Base-by-base conservation (phyloP, 2,329 filamentous ascomycete species). In the Diaporthe citriasiana region DNA sequence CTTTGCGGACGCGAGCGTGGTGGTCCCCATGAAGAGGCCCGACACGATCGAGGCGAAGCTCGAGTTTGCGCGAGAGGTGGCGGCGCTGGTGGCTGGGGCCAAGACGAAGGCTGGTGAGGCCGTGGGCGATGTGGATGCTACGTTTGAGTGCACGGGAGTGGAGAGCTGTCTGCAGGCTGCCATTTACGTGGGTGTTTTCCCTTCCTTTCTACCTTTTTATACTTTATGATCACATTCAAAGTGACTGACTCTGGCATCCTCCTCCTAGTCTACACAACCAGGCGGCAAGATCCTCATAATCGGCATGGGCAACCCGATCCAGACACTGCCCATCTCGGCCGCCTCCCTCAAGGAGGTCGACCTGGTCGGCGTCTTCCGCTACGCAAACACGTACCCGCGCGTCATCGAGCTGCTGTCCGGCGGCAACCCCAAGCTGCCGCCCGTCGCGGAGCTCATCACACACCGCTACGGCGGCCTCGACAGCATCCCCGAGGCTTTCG, bases 111-210 rank as follows among this genome's bases (percentile, higher is more conserved):
- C 79, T 0, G 85, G 84, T 12, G 80, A 84, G 76, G 85, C 88
- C 17, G 87, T 93, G 74, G 90, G 85, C 0, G 91, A 94, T 79
- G 88, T 93, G 0, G 88, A 90, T 68, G 89, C 90, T 1, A 92
- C 93, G 3, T 95, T 93, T 79, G 93, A 95, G 83, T 95, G 93
- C 80, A 95, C 94, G 0, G 94, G 94, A 12, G 93, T 95, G 30
- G 93, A 94, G 80, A 89, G 90, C 0, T 95, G 93, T 78, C 86
- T 95, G 78, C 93, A 95, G 81, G 90, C 91, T 8, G 89, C 92
- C 6, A 94, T 95, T 72, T 95, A 93, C 78, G 88, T 89, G 76
- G 81, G 85, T 82, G 10, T 17, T 4, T 60, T 8, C 22, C 40
- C 19, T 45, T 50, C 33, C 22, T 6, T 33, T 15, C 8, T 42